Conservation (phyloP, 1,284 basidiomycete genomes). For the Rhodofomes roseus region DNA sequence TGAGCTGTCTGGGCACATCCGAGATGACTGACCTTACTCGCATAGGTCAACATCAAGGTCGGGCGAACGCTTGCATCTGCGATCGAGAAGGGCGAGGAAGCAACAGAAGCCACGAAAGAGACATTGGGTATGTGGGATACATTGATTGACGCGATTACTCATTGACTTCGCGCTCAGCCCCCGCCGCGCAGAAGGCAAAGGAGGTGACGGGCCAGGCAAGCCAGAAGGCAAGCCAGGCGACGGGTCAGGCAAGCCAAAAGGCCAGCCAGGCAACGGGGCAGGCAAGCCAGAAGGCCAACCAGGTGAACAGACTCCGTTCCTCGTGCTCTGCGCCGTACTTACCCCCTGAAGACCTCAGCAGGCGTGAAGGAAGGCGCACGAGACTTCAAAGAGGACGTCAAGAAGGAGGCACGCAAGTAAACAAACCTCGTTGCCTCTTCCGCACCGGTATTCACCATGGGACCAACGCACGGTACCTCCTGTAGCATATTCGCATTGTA, state of each 20-base stretch:
- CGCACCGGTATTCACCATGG: not conserved
- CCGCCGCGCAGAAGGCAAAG: constrained; percentile 22
- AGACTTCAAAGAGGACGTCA: constrained; percentile 34
- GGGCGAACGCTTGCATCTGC: constrained; percentile 58
- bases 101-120: constrained; percentile 52
- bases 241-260: no score
- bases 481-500: constrained; percentile 1
- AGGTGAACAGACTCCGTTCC: constrained; percentile 30
- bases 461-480: not conserved
- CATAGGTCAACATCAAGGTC: constrained; percentile 58
- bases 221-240: constrained; percentile 42
- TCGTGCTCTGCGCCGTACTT: not conserved
- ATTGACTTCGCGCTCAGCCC: constrained; percentile 11
- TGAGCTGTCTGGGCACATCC: no score
- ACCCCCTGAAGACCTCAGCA: constrained; percentile 35
- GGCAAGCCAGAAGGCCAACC: constrained; percentile 38
- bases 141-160: not conserved
- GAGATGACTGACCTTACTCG: not conserved
- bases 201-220: constrained; percentile 33
- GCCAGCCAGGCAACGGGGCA: constrained; percentile 32
- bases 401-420: constrained; percentile 42
- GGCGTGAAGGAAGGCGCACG: constrained; percentile 41
- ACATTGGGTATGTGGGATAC: constrained; percentile 39
- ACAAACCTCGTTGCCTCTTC: constrained; percentile 3
- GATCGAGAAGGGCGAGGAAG: constrained; percentile 60